Evolutionary conservation across 495 filamentous ascomycete species (phyloP), one percentile per base, ranked within the genome.

Genomic region (Collariella sp.): DNA sequence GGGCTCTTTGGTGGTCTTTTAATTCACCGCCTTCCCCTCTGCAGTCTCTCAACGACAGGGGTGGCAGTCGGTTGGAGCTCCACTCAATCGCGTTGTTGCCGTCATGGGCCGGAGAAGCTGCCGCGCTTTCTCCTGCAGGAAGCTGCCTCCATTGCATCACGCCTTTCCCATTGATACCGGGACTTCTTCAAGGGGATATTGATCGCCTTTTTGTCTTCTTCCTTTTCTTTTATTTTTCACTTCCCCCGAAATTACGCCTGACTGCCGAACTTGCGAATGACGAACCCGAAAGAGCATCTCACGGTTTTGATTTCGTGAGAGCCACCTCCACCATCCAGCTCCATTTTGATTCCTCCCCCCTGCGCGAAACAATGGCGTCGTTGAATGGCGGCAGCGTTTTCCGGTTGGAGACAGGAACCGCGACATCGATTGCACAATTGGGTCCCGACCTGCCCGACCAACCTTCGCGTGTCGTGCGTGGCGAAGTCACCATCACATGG

Each of bases 401-500:
- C 44, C 39, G 44, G 13, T 50, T 67, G 42, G 59, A 55, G 7
- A 60, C 66, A 3, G 51, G 39, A 19, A 39, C 45, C 1, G 31
- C 42, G 16, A 70, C 66, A 1, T 63, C 86, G 20, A 90, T 95
- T 61, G 79, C 87, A 29, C 72, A 84, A 59, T 76, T 93, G 46
- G 68, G 71, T 10, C 88, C 88, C n/a, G 67, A 71, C n/a, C 47
- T 76, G 13, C 40, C 59, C 1, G 63, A 76, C 7, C 66, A 59
- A 12, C 26, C 57, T 0, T 61, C 67, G n/a, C 61, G 66, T 26
- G 62, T 61, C 13, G 69, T 76, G 1, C 62, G 70, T 41, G 90
- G 84, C 13, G 75, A 88, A 1, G 83, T 96, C 33, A 88, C 86
- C 5, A 81, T 98, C 16, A 80, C 89, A 42, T 96, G 93, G 91